These are phyloP conservation scores for Macroventuria anomochaeta DNA, from an alignment of 2,329 filamentous ascomycete species.

Conservation along the genomic window DNA sequence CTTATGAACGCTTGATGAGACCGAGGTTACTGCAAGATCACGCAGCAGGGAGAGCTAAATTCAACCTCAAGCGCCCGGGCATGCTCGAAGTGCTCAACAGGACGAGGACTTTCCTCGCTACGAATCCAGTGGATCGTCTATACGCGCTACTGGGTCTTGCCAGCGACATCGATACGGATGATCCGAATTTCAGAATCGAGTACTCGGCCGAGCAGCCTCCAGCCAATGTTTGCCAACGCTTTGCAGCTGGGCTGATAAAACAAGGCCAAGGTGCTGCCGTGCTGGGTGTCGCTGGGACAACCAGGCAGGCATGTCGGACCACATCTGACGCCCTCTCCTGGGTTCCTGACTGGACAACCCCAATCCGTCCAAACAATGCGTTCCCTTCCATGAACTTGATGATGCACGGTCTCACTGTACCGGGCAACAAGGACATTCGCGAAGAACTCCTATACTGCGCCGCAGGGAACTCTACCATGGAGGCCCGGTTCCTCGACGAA, in stretches of 20 bases:
- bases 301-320: neutral
- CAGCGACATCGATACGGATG: neutral
- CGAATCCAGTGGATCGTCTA: neutral
- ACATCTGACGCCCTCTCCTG: neutral
- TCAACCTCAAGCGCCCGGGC: neutral
- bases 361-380: neutral
- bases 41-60: neutral
- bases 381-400: neutral
- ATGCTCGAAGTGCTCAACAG: neutral
- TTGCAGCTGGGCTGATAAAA: neutral
- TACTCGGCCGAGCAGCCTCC: neutral
- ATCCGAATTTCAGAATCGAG: neutral
- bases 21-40: neutral
- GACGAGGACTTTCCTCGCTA: neutral
- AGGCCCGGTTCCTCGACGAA: neutral
- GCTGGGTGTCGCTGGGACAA: neutral
- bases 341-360: neutral
- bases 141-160: neutral
- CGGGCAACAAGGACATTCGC: neutral
- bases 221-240: neutral
- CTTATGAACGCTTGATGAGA: neutral
- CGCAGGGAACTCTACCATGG: neutral
- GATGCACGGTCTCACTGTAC: neutral
- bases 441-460: neutral
- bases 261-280: neutral